Percentiles rank a stretch among this genome's conserved stretches.
These are phyloP conservation scores for Osmanthus fragrans DNA, from an alignment of 257 asterid genomes.

Conservation along the genomic window DNA sequence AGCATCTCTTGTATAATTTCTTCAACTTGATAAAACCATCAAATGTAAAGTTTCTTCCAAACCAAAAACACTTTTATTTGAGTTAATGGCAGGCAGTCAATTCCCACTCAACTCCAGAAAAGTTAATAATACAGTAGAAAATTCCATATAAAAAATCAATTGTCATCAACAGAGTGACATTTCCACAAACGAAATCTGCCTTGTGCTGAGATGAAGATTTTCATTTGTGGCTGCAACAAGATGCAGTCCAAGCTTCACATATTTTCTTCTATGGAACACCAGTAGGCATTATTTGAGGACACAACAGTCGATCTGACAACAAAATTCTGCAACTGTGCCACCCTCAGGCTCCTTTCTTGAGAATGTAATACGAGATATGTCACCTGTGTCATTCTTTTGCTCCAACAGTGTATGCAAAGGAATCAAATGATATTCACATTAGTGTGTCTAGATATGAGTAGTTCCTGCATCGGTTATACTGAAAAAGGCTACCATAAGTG, in stretches of 20 bases:
- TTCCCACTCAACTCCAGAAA: constrained; percentile 10
- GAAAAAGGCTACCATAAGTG: constrained; percentile 67
- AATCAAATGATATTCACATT: constrained; percentile 24
- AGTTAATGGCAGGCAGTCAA: constrained; percentile 8
- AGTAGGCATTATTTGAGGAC: constrained; percentile 30
- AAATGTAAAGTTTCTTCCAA: neutral
- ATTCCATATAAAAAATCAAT: constrained; percentile 30
- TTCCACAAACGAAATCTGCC: constrained; percentile 6
- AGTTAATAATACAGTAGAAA: constrained; percentile 16
- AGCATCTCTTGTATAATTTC: neutral
- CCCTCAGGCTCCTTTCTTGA: constrained; percentile 8
- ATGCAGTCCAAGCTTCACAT: constrained; percentile 20
- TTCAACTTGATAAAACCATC: neutral
- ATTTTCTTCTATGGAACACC: constrained; percentile 16
- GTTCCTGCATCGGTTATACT: constrained; percentile 57
- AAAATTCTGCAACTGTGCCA: neutral
- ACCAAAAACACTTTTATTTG: constrained; percentile 23
- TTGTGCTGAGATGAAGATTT: constrained; percentile 14
- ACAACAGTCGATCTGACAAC: constrained; percentile 10
- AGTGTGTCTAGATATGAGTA: constrained; percentile 47
- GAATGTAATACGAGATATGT: constrained; percentile 7
- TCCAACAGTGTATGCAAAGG: constrained; percentile 16
- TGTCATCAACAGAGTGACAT: constrained; percentile 17
- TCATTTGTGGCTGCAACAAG: constrained; percentile 12
- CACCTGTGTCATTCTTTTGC: constrained; percentile 2